Conservation (phyloP, 2,329 filamentous ascomycete species). For the Apiospora rasikravindrae region DNA sequence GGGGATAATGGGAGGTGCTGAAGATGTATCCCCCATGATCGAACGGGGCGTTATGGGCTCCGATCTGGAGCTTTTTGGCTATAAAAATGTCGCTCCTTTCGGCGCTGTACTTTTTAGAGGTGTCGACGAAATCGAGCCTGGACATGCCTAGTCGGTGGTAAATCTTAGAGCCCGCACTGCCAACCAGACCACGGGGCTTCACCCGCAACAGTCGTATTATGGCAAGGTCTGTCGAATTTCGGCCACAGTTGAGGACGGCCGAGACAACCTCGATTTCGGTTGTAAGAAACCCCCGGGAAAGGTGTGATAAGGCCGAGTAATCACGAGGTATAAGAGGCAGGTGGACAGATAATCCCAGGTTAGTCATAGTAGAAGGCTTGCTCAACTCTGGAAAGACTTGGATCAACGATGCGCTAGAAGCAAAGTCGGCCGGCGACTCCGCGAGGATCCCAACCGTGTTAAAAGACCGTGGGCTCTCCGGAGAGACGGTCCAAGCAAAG, state of each 20-base stretch:
- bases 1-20: conserved; percentile 8
- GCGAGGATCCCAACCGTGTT: conserved; percentile 17
- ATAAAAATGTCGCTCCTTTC: conserved; percentile 12
- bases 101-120: not conserved
- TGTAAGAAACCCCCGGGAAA: conserved; percentile 7
- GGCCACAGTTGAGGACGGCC: conserved; percentile 20
- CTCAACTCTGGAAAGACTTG: conserved; percentile 16
- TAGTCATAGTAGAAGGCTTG: conserved; percentile 18
- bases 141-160: conserved; percentile 8
- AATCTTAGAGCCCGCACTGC: not conserved
- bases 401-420: not conserved
- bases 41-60: conserved; percentile 12
- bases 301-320: conserved; percentile 11
- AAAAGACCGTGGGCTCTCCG: not conserved
- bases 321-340: not conserved
- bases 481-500: conserved; percentile 1
- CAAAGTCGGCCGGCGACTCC: conserved; percentile 17
- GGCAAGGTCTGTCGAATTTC: not conserved
- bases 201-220: conserved; percentile 13
- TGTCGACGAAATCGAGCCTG: conserved; percentile 10
- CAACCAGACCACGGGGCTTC: not conserved
- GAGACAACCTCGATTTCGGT: conserved; percentile 13
- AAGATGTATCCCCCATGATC: conserved; percentile 14
- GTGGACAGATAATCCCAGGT: conserved; percentile 14
- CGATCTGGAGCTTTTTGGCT: conserved; percentile 12